phyloP scores from a whole-genome alignment of 345 rosid species.

The Murraya paniculata region DNA sequence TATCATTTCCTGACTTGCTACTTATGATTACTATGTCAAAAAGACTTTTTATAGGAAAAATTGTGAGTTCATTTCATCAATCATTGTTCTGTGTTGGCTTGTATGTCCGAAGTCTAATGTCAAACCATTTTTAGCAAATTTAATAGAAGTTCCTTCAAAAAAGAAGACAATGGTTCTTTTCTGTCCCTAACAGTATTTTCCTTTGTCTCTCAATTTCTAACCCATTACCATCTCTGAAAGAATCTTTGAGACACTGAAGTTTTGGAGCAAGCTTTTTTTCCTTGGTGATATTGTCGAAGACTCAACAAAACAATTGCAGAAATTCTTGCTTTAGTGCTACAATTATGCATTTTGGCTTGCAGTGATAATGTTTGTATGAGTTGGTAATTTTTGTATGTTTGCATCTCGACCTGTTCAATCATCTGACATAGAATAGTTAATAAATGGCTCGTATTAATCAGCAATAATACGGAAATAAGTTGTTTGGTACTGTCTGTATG shows the following conservation, averaged over 20 bases:
- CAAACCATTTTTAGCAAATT: not conserved
- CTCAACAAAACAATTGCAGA: too few relatives aligned
- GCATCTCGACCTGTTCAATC: too few relatives aligned
- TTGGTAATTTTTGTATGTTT: too few relatives aligned
- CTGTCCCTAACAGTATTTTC: not conserved
- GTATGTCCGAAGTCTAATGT: not conserved
- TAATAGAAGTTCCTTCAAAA: not conserved
- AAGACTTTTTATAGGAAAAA: not conserved
- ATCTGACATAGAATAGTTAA: too few relatives aligned
- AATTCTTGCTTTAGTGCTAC: too few relatives aligned
- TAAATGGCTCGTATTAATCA: not conserved
- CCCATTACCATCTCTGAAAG: not conserved
- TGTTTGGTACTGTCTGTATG: not conserved
- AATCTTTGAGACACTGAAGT: not conserved
- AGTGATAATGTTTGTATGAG: too few relatives aligned
- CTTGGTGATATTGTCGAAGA: not conserved
- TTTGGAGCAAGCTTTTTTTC: not conserved
- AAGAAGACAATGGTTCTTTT: not conserved
- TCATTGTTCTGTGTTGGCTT: not conserved
- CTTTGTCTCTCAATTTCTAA: not conserved
- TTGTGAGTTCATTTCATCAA: not conserved
- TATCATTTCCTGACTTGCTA: not conserved
- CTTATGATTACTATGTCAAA: not conserved
- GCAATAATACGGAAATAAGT: too few relatives aligned
- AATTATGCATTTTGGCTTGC: too few relatives aligned